Evolutionary conservation across 768 basidiomycete genomes (phyloP).

Genomic region (Suillus subluteus): DNA sequence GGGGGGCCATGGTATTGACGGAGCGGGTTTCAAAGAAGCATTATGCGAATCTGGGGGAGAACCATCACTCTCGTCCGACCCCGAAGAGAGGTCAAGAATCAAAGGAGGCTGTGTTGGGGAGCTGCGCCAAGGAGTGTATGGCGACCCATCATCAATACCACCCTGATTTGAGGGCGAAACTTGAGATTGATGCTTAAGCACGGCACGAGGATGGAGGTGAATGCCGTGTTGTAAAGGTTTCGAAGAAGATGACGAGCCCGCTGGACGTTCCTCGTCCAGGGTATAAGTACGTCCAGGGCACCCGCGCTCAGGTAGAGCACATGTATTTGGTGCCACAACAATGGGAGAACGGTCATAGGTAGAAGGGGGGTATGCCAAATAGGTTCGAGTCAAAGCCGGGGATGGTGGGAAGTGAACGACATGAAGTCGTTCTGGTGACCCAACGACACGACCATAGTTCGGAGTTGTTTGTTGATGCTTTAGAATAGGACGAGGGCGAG

Average conservation of each 20-base stretch:
- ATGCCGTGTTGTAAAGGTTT: conserved; percentile 32
- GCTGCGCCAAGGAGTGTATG: conserved; percentile 17
- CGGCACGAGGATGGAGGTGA: conserved; percentile 51
- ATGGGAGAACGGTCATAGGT: conserved; percentile 83
- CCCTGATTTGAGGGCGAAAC: conserved; percentile 3
- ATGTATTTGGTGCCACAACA: conserved; percentile 69
- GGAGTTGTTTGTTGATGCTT: conserved; percentile 45
- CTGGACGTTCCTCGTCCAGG: conserved; percentile 41
- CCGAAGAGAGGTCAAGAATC: conserved; percentile 61
- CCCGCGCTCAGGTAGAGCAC: conserved; percentile 78
- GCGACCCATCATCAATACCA: conserved; percentile 18
- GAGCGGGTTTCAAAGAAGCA: conserved; percentile 16
- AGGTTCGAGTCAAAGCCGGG: conserved; percentile 39
- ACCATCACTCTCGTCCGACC: conserved; percentile 68
- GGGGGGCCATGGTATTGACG: conserved; percentile 27
- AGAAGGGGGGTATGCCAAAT: conserved; percentile 45
- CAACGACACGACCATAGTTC: conserved; percentile 18
- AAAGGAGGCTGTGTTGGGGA: conserved; percentile 47
- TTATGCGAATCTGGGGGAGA: conserved; percentile 37
- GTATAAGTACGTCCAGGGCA: conserved; percentile 73
- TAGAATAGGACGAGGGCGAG: conserved; percentile 56
- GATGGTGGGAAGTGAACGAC: conserved; percentile 56
- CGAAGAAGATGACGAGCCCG: conserved; percentile 20
- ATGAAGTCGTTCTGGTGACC: conserved; percentile 33
- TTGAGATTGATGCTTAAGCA: conserved; percentile 21